These are phyloP conservation scores for Boletus semigastroideus DNA, from an alignment of 1,284 basidiomycete genomes.

Conservation along the genomic window DNA sequence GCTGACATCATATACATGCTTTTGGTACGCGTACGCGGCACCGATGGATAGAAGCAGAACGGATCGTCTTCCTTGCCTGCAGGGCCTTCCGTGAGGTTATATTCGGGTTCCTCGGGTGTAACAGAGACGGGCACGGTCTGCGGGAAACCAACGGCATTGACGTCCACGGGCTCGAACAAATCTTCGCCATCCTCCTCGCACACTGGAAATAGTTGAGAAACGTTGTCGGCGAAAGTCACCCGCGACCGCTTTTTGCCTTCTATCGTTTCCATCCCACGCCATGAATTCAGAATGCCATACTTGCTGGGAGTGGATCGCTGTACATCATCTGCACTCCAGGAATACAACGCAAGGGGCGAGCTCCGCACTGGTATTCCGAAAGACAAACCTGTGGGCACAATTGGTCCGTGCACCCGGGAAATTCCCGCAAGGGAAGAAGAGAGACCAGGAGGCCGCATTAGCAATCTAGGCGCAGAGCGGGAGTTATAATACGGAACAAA, in stretches of 20 bases:
- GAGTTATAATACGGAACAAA: slow-evolving; percentile 21
- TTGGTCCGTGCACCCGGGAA: slow-evolving; percentile 19
- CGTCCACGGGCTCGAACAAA: slow-evolving; percentile 9
- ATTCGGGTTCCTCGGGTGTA: slow-evolving; percentile 2
- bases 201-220: slow-evolving; percentile 32
- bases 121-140: slow-evolving; percentile 3
- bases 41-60: slow-evolving; percentile 23
- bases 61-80: slow-evolving; percentile 25
- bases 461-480: neutral
- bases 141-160: slow-evolving; percentile 20
- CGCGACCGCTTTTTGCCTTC: slow-evolving; percentile 19
- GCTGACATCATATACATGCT: slow-evolving; percentile 27
- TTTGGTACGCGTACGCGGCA: slow-evolving; percentile 29
- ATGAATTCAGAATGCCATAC: slow-evolving; percentile 17
- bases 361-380: slow-evolving; percentile 26
- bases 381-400: slow-evolving; percentile 30
- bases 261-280: slow-evolving; percentile 12
- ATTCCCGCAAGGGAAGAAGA: neutral
- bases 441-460: slow-evolving; percentile 27
- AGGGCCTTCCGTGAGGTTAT: neutral
- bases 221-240: slow-evolving; percentile 23
- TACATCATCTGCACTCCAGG: slow-evolving; percentile 15
- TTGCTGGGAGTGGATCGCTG: slow-evolving; percentile 5
- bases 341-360: slow-evolving; percentile 27
- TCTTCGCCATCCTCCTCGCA: slow-evolving; percentile 30